These are phyloP conservation scores for Patellifolia procumbens DNA, from an alignment of 179 eudicot species.

Conservation along the genomic window DNA sequence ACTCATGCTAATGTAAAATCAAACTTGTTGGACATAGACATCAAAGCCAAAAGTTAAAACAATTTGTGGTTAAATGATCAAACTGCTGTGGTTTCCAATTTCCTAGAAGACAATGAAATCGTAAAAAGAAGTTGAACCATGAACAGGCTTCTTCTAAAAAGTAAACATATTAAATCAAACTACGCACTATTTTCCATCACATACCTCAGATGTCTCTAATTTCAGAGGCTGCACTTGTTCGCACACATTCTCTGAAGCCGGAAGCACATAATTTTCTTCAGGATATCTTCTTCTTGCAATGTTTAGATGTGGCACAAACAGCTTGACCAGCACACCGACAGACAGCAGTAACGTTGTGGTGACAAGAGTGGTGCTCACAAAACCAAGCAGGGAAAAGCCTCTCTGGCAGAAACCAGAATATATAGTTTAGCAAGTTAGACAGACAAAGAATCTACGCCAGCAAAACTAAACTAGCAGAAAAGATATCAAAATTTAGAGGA, in stretches of 20 bases:
- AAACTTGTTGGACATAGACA: background rate
- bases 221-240: conserved; percentile 32
- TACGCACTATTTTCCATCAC: background rate
- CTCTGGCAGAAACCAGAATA: conserved; percentile 45
- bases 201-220: conserved; percentile 56
- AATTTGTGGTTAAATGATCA: background rate
- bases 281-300: conserved; percentile 40
- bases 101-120: background rate
- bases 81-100: background rate
- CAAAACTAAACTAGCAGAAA: background rate
- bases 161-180: background rate
- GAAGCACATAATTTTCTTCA: conserved; percentile 31
- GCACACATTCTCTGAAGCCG: conserved; percentile 37
- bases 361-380: conserved; percentile 46
- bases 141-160: background rate
- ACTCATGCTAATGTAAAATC: background rate
- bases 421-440: conserved; percentile 9
- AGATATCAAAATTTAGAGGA: background rate
- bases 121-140: background rate
- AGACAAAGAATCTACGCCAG: background rate
- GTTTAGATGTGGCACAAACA: conserved; percentile 49
- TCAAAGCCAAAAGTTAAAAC: background rate
- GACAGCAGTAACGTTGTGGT: conserved; percentile 58
- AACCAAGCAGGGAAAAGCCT: conserved; percentile 49
- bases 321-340: conserved; percentile 52